phyloP scores from a whole-genome alignment of 306 rosid genomes.

The Pyrus betulifolia region DNA sequence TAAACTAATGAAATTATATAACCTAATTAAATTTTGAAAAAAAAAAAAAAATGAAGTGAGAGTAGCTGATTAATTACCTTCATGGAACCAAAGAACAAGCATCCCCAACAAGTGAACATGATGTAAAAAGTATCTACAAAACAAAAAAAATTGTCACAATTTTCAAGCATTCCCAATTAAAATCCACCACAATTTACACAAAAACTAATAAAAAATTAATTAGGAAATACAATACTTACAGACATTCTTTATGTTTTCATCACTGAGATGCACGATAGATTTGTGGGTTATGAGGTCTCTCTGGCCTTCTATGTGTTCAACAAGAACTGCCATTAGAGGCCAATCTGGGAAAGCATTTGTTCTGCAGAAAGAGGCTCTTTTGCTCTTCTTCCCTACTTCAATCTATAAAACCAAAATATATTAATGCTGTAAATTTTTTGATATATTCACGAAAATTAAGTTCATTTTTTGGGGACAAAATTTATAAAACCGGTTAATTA shows the following conservation, averaged over 20 bases:
- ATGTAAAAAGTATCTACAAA: constrained; percentile 39
- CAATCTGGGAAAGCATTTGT: constrained; percentile 55
- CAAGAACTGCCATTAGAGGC: constrained; percentile 54
- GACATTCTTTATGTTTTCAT: constrained; percentile 64
- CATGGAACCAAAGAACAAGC: constrained; percentile 84
- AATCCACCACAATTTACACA: neutral
- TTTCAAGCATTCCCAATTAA: neutral
- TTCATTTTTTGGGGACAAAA: neutral
- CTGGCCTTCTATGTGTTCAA: constrained; percentile 40
- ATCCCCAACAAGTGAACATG: constrained; percentile 89
- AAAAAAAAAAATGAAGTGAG: neutral
- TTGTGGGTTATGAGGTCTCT: constrained; percentile 38
- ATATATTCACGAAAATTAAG: neutral
- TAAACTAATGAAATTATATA: neutral
- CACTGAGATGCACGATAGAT: constrained; percentile 59
- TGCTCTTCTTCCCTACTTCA: constrained; percentile 17
- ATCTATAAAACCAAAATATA: constrained; percentile 16
- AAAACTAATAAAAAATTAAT: neutral
- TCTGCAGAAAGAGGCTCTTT: constrained; percentile 46
- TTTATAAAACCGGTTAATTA: constrained; percentile 4
- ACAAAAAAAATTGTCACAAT: no score
- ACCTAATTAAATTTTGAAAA: neutral
- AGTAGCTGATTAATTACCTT: constrained; percentile 34
- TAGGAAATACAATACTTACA: constrained; percentile 40
- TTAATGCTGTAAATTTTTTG: neutral